phyloP scores from a whole-genome alignment of 495 filamentous ascomycete genomes.

The Podospora bellae-mahoneyi region DNA sequence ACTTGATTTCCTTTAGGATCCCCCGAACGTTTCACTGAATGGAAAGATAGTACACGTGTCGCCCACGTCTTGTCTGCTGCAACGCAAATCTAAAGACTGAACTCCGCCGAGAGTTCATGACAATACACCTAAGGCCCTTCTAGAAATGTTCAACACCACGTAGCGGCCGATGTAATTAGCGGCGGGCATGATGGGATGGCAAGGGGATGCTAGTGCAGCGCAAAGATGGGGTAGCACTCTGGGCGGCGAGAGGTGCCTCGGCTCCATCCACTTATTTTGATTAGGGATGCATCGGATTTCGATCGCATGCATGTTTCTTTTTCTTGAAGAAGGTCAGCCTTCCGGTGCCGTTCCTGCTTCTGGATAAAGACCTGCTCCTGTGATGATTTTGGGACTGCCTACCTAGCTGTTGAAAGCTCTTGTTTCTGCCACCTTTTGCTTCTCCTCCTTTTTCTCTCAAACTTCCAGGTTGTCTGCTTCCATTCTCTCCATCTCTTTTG shows the following conservation, averaged over 20 bases:
- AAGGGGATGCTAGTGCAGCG: neutral
- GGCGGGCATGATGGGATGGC: neutral
- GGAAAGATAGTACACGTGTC: neutral
- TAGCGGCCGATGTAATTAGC: neutral
- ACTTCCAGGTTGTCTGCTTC: no score
- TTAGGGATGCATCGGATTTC: neutral
- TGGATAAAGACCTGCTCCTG: neutral
- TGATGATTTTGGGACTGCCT: neutral
- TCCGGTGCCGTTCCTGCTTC: neutral
- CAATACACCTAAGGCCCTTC: neutral
- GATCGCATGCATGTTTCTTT: neutral
- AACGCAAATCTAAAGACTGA: neutral
- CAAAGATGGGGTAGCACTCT: slow-evolving; percentile 2
- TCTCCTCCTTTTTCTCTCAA: neutral
- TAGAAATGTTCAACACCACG: no score
- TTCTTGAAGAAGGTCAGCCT: neutral
- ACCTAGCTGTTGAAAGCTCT: neutral
- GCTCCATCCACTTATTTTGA: neutral
- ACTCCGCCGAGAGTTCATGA: no score
- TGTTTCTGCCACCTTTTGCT: neutral
- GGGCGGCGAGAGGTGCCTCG: slow-evolving; percentile 1
- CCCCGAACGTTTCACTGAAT: neutral
- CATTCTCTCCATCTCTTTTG: neutral
- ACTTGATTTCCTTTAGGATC: neutral
- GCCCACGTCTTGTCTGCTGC: neutral